phyloP scores from a whole-genome alignment of 2,329 filamentous ascomycete genomes.

The Nigrospora sphaerica region DNA sequence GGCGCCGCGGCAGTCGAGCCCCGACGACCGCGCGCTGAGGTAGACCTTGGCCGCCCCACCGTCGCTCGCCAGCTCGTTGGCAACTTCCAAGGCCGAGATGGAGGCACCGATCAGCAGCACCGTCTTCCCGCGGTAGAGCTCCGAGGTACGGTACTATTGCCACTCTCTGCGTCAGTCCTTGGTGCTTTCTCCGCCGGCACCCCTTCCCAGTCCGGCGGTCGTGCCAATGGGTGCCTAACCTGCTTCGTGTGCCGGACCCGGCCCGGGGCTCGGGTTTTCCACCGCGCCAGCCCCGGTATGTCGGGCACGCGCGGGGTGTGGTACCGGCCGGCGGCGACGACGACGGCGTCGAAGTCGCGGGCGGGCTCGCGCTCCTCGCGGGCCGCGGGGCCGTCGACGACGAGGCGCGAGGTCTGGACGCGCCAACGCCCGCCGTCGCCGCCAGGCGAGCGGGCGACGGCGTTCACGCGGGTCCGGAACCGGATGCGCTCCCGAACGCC shows the following conservation, averaged over 20 bases:
- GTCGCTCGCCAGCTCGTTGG: too few relatives aligned
- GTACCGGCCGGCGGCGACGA: constrained; percentile 63
- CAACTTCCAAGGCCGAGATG: too few relatives aligned
- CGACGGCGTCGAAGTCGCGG: constrained; percentile 52
- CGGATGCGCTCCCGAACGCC: background rate
- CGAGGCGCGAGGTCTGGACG: background rate
- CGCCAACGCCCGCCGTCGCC: background rate
- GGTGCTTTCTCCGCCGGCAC: too few relatives aligned
- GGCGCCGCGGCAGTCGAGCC: constrained; percentile 1
- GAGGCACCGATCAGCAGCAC: too few relatives aligned
- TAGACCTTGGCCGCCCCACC: constrained; percentile 44
- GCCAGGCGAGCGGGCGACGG: background rate
- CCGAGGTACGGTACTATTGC: too few relatives aligned
- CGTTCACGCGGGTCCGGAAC: background rate
- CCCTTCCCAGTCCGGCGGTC: too few relatives aligned
- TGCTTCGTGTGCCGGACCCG: too few relatives aligned
- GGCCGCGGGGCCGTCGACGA: background rate
- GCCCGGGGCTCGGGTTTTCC: too few relatives aligned
- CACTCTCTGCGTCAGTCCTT: too few relatives aligned
- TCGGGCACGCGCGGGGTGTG: constrained; percentile 37
- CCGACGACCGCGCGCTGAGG: constrained; percentile 36
- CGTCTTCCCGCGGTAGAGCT: too few relatives aligned
- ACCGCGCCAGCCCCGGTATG: too few relatives aligned
- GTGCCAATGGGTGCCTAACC: too few relatives aligned
- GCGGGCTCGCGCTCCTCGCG: constrained; percentile 24